Evolutionary conservation across 805 yeast genomes (phyloP).

Genomic region (Yamadazyma scolyti): DNA sequence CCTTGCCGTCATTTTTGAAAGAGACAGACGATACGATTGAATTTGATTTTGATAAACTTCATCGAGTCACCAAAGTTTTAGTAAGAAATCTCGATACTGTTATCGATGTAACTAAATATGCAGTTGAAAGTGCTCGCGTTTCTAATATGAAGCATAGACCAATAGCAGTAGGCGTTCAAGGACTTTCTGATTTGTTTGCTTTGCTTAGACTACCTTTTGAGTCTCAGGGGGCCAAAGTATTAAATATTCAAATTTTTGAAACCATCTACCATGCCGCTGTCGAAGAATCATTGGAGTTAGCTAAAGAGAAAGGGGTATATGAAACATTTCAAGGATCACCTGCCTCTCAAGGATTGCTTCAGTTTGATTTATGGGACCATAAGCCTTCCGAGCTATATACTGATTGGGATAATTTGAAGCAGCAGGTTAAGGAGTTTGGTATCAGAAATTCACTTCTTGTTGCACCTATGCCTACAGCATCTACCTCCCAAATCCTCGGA

Average conservation of each 20-base stretch:
- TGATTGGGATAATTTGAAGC: conserved; percentile 78
- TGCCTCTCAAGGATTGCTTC: conserved; percentile 78
- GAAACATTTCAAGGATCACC: conserved; percentile 81
- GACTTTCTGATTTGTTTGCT: conserved; percentile 87
- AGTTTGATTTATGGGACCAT: conserved; percentile 82
- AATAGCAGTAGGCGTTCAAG: conserved; percentile 97
- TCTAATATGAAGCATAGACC: conserved; percentile 89
- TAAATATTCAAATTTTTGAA: conserved; percentile 87
- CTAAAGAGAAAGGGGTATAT: conserved; percentile 66
- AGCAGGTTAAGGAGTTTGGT: conserved; percentile 58
- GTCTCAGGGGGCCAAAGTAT: conserved; percentile 66
- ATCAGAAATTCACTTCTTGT: conserved; percentile 82
- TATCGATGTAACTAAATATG: conserved; percentile 84
- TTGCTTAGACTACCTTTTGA: conserved; percentile 82
- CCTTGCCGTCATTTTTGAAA: conserved; percentile 71
- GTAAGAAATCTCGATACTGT: conserved; percentile 75
- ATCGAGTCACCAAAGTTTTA: conserved; percentile 71
- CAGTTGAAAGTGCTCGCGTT: conserved; percentile 67
- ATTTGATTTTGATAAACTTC: conserved; percentile 74
- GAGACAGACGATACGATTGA: conserved; percentile 35
- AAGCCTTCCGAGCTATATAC: conserved; percentile 73
- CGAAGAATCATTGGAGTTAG: conserved; percentile 83
- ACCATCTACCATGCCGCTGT: conserved; percentile 93
- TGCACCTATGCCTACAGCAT: conserved; percentile 98
- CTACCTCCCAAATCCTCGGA: conserved; percentile 93